phyloP scores from a whole-genome alignment of 345 rosid genomes.

The Rubroshorea leprosula region DNA sequence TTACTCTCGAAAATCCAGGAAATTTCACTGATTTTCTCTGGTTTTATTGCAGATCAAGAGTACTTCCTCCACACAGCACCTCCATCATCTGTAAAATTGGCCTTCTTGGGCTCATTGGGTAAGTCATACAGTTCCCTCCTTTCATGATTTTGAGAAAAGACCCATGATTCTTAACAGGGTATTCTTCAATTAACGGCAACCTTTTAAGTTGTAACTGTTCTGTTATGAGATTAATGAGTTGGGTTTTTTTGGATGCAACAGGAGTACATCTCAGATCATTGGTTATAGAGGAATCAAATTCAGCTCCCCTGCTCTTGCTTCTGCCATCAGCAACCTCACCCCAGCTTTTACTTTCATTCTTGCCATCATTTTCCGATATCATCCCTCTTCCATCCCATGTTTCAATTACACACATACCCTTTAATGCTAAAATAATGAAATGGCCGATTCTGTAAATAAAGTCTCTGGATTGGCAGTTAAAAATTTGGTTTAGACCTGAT shows the following conservation, averaged over 20 bases:
- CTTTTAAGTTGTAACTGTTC: no score
- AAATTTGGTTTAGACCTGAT: no score
- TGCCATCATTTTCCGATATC: slow-evolving; percentile 89
- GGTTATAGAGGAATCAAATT: slow-evolving; percentile 74
- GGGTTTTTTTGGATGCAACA: slow-evolving; percentile 15
- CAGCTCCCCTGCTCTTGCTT: slow-evolving; percentile 87
- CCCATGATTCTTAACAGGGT: no score
- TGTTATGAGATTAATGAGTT: not conserved
- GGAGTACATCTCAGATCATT: slow-evolving; percentile 70
- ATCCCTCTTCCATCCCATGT: slow-evolving; percentile 66
- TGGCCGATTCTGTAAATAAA: no score
- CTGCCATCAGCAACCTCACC: slow-evolving; percentile 93
- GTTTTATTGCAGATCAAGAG: slow-evolving; percentile 52
- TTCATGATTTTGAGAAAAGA: no score
- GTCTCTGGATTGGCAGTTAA: no score
- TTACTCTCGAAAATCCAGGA: not conserved
- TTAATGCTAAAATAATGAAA: no score
- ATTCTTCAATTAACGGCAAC: no score
- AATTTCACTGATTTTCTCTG: not conserved
- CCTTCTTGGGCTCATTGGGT: slow-evolving; percentile 86
- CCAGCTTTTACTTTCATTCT: no score
- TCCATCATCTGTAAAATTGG: slow-evolving; percentile 60
- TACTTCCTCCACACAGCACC: slow-evolving; percentile 64
- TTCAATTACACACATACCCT: no score
- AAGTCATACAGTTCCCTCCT: slow-evolving; percentile 15